Evolutionary conservation across 257 asterid species (phyloP), one percentile per base, ranked within the genome.

Genomic region (Verbascum thapsus): DNA sequence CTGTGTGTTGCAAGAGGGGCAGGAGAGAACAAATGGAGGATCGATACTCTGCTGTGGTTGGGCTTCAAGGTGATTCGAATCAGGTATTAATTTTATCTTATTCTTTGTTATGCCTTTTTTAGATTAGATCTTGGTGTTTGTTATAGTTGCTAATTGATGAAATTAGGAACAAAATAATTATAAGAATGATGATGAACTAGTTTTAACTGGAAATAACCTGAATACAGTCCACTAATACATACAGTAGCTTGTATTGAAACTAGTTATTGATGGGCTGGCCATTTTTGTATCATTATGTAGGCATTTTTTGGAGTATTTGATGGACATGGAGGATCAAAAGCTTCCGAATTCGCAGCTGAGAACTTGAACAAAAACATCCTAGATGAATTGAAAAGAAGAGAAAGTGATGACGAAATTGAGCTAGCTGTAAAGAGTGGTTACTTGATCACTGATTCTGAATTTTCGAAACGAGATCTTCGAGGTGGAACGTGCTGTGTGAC

Each of bases 401-500:
- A 56, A 12, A 72, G 70, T 5, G 64, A 22, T 7, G 26, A 22
- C 7, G 32, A 30, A 16, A 51, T 76, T 11, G 62, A 67, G 52
- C 19, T 19, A 30, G 96, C 94, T 11, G 81, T 88, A 6, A 85
- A 80, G 75, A 49, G 49, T 20, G 96, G 84, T 50, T 90, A 85
- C 73, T 73, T 90, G 81, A 75, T 75, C 63, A 90, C 96, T 0
- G 97, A 90, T 70, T 57, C 83, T 0, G 88, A 83, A 37, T 90
- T 87, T 64, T 78, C 87, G 30, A 77, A 74, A 74, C 73, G 66
- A 53, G 85, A 83, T 66, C 67, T 66, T 55, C 69, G 85, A 18
- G 92, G 96, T 1, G 96, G 97, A 15, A 59, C 97, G 1, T 90
- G 97, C 60, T 85, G 90, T 4, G 95, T 90, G 47, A 87, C 97